Percentiles rank a stretch among this genome's conserved stretches.
Conservation (phyloP, 768 basidiomycete species). For the Boletus rubescentipes region DNA sequence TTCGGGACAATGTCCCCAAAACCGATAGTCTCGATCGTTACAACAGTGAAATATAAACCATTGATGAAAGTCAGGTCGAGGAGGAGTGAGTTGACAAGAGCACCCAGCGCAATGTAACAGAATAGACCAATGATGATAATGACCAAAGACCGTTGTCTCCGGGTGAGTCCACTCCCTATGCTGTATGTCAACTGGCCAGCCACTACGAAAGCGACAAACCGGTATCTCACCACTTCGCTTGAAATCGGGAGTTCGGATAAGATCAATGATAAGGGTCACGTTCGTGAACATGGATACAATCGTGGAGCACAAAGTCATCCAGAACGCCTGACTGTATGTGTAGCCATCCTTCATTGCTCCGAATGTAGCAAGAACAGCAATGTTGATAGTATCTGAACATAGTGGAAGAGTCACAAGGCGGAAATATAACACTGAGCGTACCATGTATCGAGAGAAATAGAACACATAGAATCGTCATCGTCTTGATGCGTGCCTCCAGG, state of each 20-base stretch:
- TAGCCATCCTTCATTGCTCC: conserved; percentile 66
- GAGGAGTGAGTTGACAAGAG: conserved; percentile 54
- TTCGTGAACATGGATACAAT: conserved; percentile 64
- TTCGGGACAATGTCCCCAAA: conserved; percentile 74
- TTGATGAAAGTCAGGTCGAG: conserved; percentile 60
- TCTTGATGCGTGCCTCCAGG: conserved; percentile 62
- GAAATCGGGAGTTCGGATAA: conserved; percentile 60
- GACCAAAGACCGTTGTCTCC: conserved; percentile 75
- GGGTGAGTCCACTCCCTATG: conserved; percentile 75
- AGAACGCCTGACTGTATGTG: conserved; percentile 68
- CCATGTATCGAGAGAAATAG: conserved; percentile 69
- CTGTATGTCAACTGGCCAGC: background rate
- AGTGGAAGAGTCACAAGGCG: background rate
- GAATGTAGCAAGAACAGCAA: conserved; percentile 56
- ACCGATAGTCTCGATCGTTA: conserved; percentile 69
- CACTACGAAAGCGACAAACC: background rate
- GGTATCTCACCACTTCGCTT: conserved; percentile 51
- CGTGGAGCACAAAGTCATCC: conserved; percentile 78
- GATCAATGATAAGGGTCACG: conserved; percentile 63
- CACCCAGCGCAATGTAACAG: conserved; percentile 71
- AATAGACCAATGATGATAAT: conserved; percentile 76
- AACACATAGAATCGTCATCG: conserved; percentile 64
- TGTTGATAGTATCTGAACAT: conserved; percentile 64
- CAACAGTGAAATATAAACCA: conserved; percentile 75
- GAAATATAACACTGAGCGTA: conserved; percentile 31